phyloP scores from a whole-genome alignment of 345 rosid species.

The Noccaea caerulescens region DNA sequence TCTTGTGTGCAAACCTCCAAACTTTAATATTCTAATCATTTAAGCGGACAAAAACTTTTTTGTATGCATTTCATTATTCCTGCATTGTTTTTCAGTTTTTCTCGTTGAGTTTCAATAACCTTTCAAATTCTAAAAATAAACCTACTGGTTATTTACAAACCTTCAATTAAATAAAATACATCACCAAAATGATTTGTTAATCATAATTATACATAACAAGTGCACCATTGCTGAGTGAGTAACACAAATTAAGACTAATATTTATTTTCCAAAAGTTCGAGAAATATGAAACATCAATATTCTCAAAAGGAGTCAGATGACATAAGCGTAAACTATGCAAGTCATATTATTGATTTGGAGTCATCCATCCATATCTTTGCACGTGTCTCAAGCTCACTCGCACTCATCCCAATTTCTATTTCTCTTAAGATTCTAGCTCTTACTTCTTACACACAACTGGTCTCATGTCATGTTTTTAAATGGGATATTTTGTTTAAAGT shows the following conservation, averaged over 20 bases:
- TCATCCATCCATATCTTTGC: conserved; percentile 44
- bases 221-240: neutral
- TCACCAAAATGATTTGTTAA: conserved; percentile 2
- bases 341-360: conserved; percentile 39
- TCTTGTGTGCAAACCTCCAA: conserved; percentile 12
- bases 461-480: conserved; percentile 37
- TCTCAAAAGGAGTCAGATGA: conserved; percentile 24
- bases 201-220: neutral
- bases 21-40: conserved; percentile 24
- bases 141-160: neutral
- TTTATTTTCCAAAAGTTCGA: neutral
- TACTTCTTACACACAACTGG: conserved; percentile 38
- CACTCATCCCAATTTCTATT: conserved; percentile 35
- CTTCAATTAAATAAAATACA: neutral
- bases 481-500: neutral
- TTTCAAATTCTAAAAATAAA: neutral
- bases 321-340: conserved; percentile 23
- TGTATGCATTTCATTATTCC: neutral
- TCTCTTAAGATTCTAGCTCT: conserved; percentile 36
- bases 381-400: conserved; percentile 37
- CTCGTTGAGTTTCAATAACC: conserved; percentile 1
- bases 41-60: conserved; percentile 27
- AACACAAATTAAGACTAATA: neutral
- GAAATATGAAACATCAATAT: neutral
- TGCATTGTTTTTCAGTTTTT: conserved; percentile 11